Evolutionary conservation across 2,329 filamentous ascomycete genomes (phyloP).

Genomic region (Stemphylium vesicarium): DNA sequence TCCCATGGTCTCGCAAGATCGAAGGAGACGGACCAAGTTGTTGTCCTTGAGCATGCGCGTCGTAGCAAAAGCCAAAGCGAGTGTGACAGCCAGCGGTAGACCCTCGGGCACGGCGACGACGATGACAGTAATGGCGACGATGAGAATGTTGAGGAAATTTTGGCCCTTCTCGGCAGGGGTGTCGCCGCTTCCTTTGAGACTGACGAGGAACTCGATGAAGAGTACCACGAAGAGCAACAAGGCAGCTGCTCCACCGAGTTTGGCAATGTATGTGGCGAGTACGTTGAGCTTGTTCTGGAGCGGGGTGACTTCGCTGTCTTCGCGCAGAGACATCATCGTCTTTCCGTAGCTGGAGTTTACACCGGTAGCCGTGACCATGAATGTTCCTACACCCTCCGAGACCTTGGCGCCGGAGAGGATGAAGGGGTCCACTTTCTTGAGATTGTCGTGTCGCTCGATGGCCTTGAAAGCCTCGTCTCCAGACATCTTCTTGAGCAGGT

Average conservation of each 20-base stretch:
- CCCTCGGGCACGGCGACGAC: conserved; percentile 74
- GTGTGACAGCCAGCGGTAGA: conserved; percentile 69
- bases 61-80: conserved; percentile 71
- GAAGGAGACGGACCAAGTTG: conserved; percentile 71
- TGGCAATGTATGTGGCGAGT: conserved; percentile 81
- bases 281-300: conserved; percentile 79
- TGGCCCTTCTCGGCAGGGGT: conserved; percentile 78
- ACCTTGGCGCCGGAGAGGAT: conserved; percentile 87
- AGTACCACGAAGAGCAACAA: conserved; percentile 82
- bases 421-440: conserved; percentile 78
- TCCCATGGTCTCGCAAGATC: conserved; percentile 74
- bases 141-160: conserved; percentile 67
- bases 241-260: conserved; percentile 76
- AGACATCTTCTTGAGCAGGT: conserved; percentile 71
- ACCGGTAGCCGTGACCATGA: conserved; percentile 76
- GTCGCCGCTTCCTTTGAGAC: conserved; percentile 61
- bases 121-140: conserved; percentile 69
- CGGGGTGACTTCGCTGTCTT: conserved; percentile 78
- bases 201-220: conserved; percentile 82
- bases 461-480: conserved; percentile 70
- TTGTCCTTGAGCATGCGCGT: conserved; percentile 73
- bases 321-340: conserved; percentile 77
- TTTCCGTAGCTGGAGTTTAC: conserved; percentile 77
- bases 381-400: conserved; percentile 75
- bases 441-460: conserved; percentile 66